A percentile compares a stretch with the other conserved stretches of the same genome.
phyloP scores from a whole-genome alignment of 331 rosid species.

The Ulmus americana region DNA sequence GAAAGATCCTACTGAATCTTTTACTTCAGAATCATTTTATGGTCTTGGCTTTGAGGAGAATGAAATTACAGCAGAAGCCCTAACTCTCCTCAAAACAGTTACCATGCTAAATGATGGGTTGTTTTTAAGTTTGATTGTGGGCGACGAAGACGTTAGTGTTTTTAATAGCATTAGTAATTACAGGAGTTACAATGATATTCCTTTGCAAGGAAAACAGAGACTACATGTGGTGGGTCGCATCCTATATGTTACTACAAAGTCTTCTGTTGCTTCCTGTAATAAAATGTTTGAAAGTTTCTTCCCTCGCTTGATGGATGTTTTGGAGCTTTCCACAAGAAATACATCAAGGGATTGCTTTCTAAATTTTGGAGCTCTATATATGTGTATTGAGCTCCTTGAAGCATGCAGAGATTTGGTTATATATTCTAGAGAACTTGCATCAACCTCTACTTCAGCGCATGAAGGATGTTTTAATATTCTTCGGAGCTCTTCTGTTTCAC shows the following conservation, averaged over 20 bases:
- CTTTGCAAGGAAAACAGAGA: constrained; percentile 57
- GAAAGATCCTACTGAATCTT: constrained; percentile 44
- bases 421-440: constrained; percentile 30
- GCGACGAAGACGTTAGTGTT: constrained; percentile 58
- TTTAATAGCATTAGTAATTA: constrained; percentile 45
- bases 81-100: constrained; percentile 63
- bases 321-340: constrained; percentile 37
- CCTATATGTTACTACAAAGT: constrained; percentile 46
- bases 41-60: constrained; percentile 56
- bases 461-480: constrained; percentile 48
- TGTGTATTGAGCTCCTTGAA: constrained; percentile 58
- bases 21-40: constrained; percentile 33
- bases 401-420: constrained; percentile 58
- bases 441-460: constrained; percentile 27
- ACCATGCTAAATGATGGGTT: constrained; percentile 47
- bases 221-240: constrained; percentile 64
- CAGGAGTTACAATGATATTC: constrained; percentile 41
- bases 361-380: constrained; percentile 73
- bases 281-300: constrained; percentile 53
- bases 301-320: constrained; percentile 42
- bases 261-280: constrained; percentile 62
- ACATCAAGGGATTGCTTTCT: constrained; percentile 25
- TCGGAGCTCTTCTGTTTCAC: constrained; percentile 38
- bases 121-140: constrained; percentile 49
- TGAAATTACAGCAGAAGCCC: constrained; percentile 62